Evolutionary conservation across 495 filamentous ascomycete species (phyloP), one percentile per base, ranked within the genome.

Genomic region (Wilcoxina mikolae): DNA sequence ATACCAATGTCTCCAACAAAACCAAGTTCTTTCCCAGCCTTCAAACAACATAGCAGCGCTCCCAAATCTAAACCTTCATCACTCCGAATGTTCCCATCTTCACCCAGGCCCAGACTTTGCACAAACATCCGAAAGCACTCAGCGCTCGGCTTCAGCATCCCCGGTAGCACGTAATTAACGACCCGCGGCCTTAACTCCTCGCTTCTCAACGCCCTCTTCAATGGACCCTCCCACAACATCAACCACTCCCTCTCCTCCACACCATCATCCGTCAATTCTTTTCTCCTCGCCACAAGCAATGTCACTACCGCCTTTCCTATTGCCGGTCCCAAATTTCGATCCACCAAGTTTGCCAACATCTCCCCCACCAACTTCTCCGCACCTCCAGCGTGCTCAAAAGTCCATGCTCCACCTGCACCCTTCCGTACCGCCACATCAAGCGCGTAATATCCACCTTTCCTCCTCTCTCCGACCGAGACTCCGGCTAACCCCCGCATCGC

Each of bases 1-100:
- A 61, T 71, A 85, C 84, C 74, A 48, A 81, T 75, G 60, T 89
- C 86, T 48, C 80, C 76, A 4, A 94, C 76, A 22, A 90, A 63
- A 0, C 85, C 86, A 31, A 76, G 68, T 51, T 89, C 86, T 71
- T 91, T 93, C 15, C 83, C 87, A 10, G 81, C 72, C 58, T 87
- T 81, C 28, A 94, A 71, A 17, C 83, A 76, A 42, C 79, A 76
- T 53, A 87, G 76, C 12, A 85, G 68, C 46, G 78, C 71, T 26
- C 77, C 73, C 50, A 82, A 74, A 15, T 76, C 72, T 39, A 73
- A 53, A 23, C 69, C 67, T 24, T 71, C 67, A 39, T 67, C 68
- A 3, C 65, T 58, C 51, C 69, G 71, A n/a, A 70, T 64, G 20
- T 70, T 70, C 11, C 71, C 66, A 15, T 68, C 56, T 53, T 69